Evolutionary conservation across 805 yeast species (phyloP).

Genomic region (Lipomyces starkeyi): DNA sequence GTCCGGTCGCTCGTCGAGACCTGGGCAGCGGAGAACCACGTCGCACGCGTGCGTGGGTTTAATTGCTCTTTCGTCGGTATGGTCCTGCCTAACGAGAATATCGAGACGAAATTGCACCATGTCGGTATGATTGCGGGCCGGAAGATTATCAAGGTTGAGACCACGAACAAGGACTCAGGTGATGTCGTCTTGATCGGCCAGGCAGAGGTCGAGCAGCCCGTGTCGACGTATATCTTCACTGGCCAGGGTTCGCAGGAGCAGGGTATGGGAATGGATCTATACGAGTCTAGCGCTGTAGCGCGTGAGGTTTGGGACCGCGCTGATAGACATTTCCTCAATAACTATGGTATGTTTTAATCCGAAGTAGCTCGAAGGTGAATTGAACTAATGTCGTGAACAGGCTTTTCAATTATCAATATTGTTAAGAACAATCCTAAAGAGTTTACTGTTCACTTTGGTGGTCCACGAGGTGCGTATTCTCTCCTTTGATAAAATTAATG

Average conservation of each 20-base stretch:
- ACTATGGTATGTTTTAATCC: constrained; percentile 54
- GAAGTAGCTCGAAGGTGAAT: neutral
- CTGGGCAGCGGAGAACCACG: constrained; percentile 98
- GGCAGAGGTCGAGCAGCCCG: constrained; percentile 99
- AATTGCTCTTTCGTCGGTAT: constrained; percentile 89
- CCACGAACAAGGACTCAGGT: constrained; percentile 80
- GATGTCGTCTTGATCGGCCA: constrained; percentile 84
- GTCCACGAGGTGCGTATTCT: constrained; percentile 74
- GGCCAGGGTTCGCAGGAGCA: constrained; percentile 99
- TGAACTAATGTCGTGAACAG: constrained; percentile 45
- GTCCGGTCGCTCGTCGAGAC: constrained; percentile 94
- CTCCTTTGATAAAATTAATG: neutral
- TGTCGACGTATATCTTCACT: constrained; percentile 94
- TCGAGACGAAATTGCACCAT: constrained; percentile 88
- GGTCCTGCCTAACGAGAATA: constrained; percentile 94
- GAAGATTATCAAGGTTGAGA: constrained; percentile 91
- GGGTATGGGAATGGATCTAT: constrained; percentile 99
- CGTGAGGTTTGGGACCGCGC: constrained; percentile 98
- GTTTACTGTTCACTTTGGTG: constrained; percentile 95
- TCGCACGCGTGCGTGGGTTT: constrained; percentile 94
- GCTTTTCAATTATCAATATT: constrained; percentile 95
- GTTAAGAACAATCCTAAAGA: constrained; percentile 95
- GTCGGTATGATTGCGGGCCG: constrained; percentile 99
- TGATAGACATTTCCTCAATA: constrained; percentile 86
- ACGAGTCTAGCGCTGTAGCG: constrained; percentile 88